Evolutionary conservation across 768 basidiomycete genomes (phyloP).

Genomic region (Auricularia sp.): DNA sequence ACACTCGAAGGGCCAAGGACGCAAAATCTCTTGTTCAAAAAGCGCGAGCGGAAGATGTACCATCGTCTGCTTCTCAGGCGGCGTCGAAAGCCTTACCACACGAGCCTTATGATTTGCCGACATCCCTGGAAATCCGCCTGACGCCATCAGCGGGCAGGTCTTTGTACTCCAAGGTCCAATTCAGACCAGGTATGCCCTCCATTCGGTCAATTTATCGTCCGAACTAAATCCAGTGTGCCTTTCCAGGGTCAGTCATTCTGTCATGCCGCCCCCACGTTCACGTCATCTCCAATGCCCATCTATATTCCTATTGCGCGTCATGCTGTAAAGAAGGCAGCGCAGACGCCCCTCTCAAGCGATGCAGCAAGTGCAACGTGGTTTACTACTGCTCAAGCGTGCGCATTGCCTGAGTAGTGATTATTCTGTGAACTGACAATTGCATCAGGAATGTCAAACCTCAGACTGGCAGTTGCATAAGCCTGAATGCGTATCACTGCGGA

Average conservation of each 20-base stretch:
- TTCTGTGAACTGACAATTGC: neutral
- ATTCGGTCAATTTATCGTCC: neutral
- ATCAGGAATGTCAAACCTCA: conserved; percentile 53
- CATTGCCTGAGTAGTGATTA: conserved; percentile 8
- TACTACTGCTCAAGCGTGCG: conserved; percentile 71
- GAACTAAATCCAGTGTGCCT: neutral
- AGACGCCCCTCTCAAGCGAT: conserved; percentile 44
- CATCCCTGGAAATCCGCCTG: conserved; percentile 28
- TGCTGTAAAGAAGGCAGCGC: conserved; percentile 39
- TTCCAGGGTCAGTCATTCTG: conserved; percentile 50
- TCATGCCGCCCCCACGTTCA: conserved; percentile 47
- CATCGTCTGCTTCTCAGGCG: neutral
- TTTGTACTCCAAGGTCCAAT: conserved; percentile 28
- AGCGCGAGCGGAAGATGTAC: neutral
- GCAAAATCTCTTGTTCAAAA: neutral
- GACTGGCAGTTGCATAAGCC: conserved; percentile 70
- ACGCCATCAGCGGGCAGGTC: conserved; percentile 34
- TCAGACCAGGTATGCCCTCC: conserved; percentile 27
- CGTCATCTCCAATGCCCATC: conserved; percentile 51
- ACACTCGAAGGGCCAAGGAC: neutral
- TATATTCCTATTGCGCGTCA: conserved; percentile 57
- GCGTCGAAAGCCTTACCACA: neutral
- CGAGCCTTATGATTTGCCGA: conserved; percentile 22
- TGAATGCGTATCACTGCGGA: conserved; percentile 64
- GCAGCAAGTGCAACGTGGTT: conserved; percentile 57